Evolutionary conservation across 176 grass and related monocot species (phyloP), one percentile per base, ranked within the genome.

Genomic region (Poa annua): DNA sequence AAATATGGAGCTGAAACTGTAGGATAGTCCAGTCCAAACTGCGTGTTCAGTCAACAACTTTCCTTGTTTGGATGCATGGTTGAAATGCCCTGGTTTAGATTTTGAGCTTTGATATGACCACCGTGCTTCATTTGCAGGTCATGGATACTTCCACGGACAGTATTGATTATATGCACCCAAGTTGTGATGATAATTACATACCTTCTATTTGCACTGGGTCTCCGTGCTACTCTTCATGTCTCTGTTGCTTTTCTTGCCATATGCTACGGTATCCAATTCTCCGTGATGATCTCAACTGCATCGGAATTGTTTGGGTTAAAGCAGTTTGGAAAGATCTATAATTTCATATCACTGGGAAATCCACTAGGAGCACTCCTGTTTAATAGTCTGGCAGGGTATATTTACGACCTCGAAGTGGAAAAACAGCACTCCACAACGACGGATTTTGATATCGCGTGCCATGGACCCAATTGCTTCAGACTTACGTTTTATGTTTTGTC

Each of bases 231-330:
- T 3, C 90, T 98, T n/a, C 82, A 90, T 26, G 26, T 83, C 3
- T 93, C 87, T 8, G 77, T 87, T 20, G 85, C 89, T 33, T 71
- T 92, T 52, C 87, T 98, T 49, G 96, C 87, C 4, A 71, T 93
- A 74, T 98, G 92, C 54, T 98, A 78, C 17, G 96, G 96, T 26
- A 85, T 76, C 73, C 89, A 95, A 35, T 93, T 93, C 85, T 92
- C 91, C 0, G 92, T 90, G 36, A 88, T 93, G 61, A 87, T 98
- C 33, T 94, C 92, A 15, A 93, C 91, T n/a, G 88, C 93, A 38
- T 98, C 96, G 0, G 96, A 95, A 74, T 83, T 98, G 19, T 98
- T 98, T 3, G 96, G 96, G 16, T 42, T 98, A 52, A 98, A 98
- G 85, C 92, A 98, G 19, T 98, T 91, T 0, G 96, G 96, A 15